Percentiles rank a stretch among this genome's conserved stretches.
Conservation (phyloP, 768 basidiomycete genomes). For the Krasilnikovozyma curviuscula region DNA sequence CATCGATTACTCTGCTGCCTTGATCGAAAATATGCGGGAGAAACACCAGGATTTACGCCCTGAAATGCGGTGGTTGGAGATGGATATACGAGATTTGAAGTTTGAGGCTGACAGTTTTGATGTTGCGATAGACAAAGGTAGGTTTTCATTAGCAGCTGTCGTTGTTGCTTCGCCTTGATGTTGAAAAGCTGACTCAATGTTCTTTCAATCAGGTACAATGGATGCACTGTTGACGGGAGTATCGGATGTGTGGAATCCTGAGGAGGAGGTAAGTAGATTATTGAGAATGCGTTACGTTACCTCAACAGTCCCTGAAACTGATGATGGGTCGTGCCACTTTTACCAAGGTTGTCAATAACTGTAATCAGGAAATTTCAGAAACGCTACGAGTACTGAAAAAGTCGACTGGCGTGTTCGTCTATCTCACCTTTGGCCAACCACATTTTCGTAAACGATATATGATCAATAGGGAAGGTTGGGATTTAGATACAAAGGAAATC, state of each 20-base stretch:
- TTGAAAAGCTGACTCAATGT: background rate
- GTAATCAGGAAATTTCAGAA: constrained; percentile 41
- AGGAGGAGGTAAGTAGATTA: constrained; percentile 40
- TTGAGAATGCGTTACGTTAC: too few species aligned
- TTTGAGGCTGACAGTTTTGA: constrained; percentile 49
- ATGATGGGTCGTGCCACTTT: too few species aligned
- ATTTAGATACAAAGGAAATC: background rate
- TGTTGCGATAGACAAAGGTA: constrained; percentile 67
- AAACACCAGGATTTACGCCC: constrained; percentile 36
- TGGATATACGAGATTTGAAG: constrained; percentile 53
- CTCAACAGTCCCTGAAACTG: too few species aligned
- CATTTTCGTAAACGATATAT: constrained; percentile 63
- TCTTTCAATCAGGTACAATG: constrained; percentile 42
- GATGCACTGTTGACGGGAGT: constrained; percentile 28
- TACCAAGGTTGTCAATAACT: too few species aligned
- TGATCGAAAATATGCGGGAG: constrained; percentile 53
- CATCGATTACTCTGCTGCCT: constrained; percentile 57
- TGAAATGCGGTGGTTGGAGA: constrained; percentile 65
- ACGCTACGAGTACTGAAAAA: too few species aligned
- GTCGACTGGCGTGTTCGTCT: too few species aligned
- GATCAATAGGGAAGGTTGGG: constrained; percentile 25
- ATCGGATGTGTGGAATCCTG: constrained; percentile 30
- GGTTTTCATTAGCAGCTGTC: background rate
- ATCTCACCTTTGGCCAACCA: constrained; percentile 60
- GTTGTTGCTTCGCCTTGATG: background rate